Evolutionary conservation across 176 grass and related monocot species (phyloP), one percentile per base, ranked within the genome.

Genomic region (Tuctoria greenei): DNA sequence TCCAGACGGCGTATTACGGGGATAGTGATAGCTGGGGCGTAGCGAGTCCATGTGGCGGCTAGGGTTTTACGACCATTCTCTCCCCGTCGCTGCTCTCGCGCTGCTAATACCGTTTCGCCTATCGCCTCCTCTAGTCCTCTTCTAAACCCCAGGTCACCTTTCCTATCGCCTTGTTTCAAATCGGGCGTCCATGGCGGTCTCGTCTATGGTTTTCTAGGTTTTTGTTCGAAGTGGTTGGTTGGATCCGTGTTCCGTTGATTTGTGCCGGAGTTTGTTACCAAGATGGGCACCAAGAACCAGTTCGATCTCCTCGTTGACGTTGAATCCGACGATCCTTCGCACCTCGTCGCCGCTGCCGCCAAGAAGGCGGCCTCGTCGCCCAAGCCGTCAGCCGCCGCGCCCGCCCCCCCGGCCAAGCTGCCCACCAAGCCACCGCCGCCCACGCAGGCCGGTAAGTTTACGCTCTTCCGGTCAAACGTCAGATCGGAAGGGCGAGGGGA

Each of bases 291-390:
- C 14, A 77, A 51, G 65, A 92, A 96, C 66, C 78, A 88, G 25
- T 89, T 96, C 77, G 89, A 96, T 85, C 89, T 96, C 81, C 93
- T 92, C 38, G 86, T 88, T 14, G 93, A 96, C 73, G 86, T 84
- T 45, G 89, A 92, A 69, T 87, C 76, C 74, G 93, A 89, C 81
- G 89, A 96, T 52, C 83, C 81, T 1, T 85, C 81, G 50, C 77
- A 73, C 35, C 79, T 96, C 66, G 74, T 90, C 61, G 89, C 71
- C 14, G 87, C 84, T 17, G 79, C 69, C 25, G 75, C 90, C 89
- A 81, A 90, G 87, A 92, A 84, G 79, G 62, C 62, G 15, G 82
- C 89, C 1, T 79, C 84, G 47, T 67, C 86, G 5, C 72, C 83
- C 43, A 65, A 80, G 58, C 51, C 75, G 12, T 78, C 21, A 1